Percentiles rank a stretch among this genome's conserved stretches.
Conservation (phyloP, 2,329 filamentous ascomycete genomes). For the Fusarium cyanostomum region DNA sequence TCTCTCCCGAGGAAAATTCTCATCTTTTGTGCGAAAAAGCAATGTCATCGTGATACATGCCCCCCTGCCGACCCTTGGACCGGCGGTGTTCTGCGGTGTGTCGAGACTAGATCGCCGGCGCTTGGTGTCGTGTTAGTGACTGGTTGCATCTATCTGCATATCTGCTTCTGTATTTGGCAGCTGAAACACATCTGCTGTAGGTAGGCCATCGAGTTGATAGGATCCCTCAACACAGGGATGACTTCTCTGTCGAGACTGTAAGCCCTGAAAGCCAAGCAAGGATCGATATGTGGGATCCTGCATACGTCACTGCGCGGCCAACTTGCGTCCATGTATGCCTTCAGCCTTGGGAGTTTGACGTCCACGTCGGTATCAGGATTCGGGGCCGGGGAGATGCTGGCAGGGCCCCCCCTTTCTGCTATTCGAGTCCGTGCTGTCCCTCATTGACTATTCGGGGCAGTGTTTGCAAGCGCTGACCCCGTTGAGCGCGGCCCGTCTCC, state of each 20-base stretch:
- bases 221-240: slow-evolving; percentile 19
- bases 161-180: slow-evolving; percentile 36
- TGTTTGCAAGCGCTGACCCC: slow-evolving; percentile 13
- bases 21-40: slow-evolving; percentile 38
- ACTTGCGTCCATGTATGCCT: slow-evolving; percentile 27
- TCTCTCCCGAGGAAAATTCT: slow-evolving; percentile 18
- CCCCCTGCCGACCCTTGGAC: slow-evolving; percentile 26
- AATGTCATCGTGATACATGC: slow-evolving; percentile 23
- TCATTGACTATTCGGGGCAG: slow-evolving; percentile 8
- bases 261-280: slow-evolving; percentile 8
- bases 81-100: slow-evolving; percentile 30
- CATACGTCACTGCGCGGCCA: slow-evolving; percentile 40
- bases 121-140: slow-evolving; percentile 30
- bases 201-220: slow-evolving; percentile 22
- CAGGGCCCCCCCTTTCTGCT: slow-evolving; percentile 12
- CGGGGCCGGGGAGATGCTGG: slow-evolving; percentile 25
- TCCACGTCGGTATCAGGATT: slow-evolving; percentile 36
- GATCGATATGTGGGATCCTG: slow-evolving; percentile 27
- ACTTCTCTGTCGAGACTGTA: neutral
- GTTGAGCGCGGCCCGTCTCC: slow-evolving; percentile 29
- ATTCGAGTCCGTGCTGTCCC: slow-evolving; percentile 4
- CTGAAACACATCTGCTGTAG: slow-evolving; percentile 27
- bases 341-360: slow-evolving; percentile 35
- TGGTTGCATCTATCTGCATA: slow-evolving; percentile 32
- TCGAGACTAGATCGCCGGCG: slow-evolving; percentile 22